Evolutionary conservation across 1,139 yeast species (phyloP), one percentile per base, ranked within the genome.

Genomic region (Entelexis paramagnoliae): DNA sequence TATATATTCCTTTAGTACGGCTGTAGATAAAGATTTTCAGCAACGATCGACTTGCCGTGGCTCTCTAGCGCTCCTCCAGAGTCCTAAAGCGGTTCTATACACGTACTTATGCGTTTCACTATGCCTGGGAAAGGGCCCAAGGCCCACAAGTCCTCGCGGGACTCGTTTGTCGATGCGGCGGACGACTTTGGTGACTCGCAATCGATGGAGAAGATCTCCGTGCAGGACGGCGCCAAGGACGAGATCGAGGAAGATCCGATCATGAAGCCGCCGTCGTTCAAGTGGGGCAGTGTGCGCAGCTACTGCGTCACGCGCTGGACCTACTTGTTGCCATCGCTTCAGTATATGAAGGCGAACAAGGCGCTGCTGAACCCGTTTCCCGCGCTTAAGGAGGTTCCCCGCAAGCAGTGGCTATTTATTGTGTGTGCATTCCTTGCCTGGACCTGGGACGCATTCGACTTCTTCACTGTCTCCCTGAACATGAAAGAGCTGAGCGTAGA

Each of bases 371-470:
- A 80, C 62, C 84, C 84, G 2, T 57, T 79, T 39, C 80, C 80
- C 0, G 77, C 76, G 29, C 67, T 80, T 33, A 64, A 64, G 24
- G 63, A 65, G 56, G 71, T 81, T 63, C 69, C 70, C 22, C 63
- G 68, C 46, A 68, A 66, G 49, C 80, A 79, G 54, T 80, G 88
- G 86, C 70, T 76, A 51, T 78, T 80, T 64, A 80, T 82, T 62
- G 55, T 72, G 29, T 71, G 80, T 45, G 88, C 87, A 3, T 79
- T 80, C 60, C 63, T 73, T 55, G 86, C 83, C 30, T 84, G 93
- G 93, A 74, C 87, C 4, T 75, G 85, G 76, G 93, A 83, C 64
- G 83, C 93, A 2, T 74, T 83, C 65, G 93, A 83, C 66, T 84
- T 81, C 66, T 84, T 83, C 65, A 73, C 82, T 30, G 83, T 82